Conservation (phyloP, 805 yeast species). For the Wickerhamomyces pijperi region DNA sequence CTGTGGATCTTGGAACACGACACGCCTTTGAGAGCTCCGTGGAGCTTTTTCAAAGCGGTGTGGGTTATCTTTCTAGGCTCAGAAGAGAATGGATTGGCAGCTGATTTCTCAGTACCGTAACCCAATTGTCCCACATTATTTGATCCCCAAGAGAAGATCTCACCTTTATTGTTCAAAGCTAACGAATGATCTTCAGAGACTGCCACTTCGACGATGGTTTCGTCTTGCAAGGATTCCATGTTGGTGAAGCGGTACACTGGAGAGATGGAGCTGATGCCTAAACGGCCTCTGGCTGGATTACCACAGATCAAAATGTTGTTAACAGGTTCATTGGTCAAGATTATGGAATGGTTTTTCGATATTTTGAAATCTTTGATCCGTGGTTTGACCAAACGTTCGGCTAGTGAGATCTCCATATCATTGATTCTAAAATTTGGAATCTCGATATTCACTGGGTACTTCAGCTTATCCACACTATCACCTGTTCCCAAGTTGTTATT, state of each 20-base stretch:
- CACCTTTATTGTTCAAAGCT: conserved; percentile 38
- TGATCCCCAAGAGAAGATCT: conserved; percentile 73
- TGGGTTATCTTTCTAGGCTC: conserved; percentile 16
- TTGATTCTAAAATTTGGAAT: conserved; percentile 8
- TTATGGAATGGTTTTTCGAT: conserved; percentile 56
- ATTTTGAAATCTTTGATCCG: conserved; percentile 37
- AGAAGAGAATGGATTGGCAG: conserved; percentile 16
- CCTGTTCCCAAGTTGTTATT: conserved; percentile 60
- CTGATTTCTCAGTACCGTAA: conserved; percentile 23
- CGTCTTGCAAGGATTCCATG: conserved; percentile 27
- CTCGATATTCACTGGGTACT: conserved; percentile 28
- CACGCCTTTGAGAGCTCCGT: conserved; percentile 15
- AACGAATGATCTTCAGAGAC: conserved; percentile 61
- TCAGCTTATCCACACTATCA: conserved; percentile 40
- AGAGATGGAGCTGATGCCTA: conserved; percentile 42
- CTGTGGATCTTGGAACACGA: conserved; percentile 64
- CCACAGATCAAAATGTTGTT: conserved; percentile 54
- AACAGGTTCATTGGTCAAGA: conserved; percentile 36
- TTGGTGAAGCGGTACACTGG: conserved; percentile 33
- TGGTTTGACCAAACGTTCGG: conserved; percentile 25
- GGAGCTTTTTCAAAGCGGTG: conserved; percentile 18
- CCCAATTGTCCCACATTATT: conserved; percentile 65
- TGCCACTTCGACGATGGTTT: conserved; percentile 26
- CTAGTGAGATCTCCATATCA: conserved; percentile 9
- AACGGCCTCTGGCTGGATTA: conserved; percentile 55